A percentile compares a stretch with the other conserved stretches of the same genome.
These are phyloP conservation scores for Linnemannia hyalina DNA, from an alignment of 192 early-diverging fungal species.

Conservation along the genomic window DNA sequence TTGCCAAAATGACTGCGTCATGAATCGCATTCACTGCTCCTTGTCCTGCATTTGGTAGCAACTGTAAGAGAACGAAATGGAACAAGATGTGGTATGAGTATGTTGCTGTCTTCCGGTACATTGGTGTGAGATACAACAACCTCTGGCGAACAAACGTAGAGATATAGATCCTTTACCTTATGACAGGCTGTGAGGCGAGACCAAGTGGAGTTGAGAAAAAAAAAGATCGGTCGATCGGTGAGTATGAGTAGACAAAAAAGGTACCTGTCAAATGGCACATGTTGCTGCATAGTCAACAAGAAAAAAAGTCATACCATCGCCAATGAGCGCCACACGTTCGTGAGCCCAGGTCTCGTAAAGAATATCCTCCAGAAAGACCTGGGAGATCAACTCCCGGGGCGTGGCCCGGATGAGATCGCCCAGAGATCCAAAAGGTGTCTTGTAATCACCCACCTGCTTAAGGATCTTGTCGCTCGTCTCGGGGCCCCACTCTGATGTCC, in stretches of 20 bases:
- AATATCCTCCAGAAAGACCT: slow-evolving; percentile 18
- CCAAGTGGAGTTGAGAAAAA: background rate
- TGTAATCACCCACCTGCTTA: background rate
- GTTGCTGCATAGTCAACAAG: background rate
- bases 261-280: background rate
- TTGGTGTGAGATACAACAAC: background rate
- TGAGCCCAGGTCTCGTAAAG: slow-evolving; percentile 11
- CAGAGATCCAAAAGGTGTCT: background rate
- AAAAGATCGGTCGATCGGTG: background rate
- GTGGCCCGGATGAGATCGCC: slow-evolving; percentile 5
- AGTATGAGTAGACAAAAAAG: background rate
- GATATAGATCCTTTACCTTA: too few relatives aligned
- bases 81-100: background rate
- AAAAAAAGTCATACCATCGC: background rate
- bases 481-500: slow-evolving; percentile 14
- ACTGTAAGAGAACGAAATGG: background rate
- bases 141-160: too few relatives aligned
- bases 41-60: slow-evolving; percentile 1
- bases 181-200: too few relatives aligned
- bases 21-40: slow-evolving; percentile 8
- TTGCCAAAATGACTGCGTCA: slow-evolving; percentile 7
- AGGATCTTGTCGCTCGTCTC: slow-evolving; percentile 16
- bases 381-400: background rate
- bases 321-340: background rate
- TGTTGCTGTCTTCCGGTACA: background rate